These are phyloP conservation scores for Ascosphaera aggregata DNA, from an alignment of 2,329 filamentous ascomycete species.

Conservation along the genomic window DNA sequence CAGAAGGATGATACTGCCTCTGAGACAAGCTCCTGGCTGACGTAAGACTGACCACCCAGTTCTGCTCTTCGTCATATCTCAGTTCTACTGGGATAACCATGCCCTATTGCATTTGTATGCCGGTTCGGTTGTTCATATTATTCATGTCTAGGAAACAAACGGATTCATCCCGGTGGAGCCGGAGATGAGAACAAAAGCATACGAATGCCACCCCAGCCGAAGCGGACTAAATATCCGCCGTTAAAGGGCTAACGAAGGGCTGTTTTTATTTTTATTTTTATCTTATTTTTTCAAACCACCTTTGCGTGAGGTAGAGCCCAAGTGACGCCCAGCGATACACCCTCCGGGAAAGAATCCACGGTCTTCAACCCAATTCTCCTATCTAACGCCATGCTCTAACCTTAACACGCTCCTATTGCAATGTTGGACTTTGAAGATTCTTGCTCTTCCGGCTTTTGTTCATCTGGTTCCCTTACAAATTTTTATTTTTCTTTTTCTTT, in stretches of 20 bases:
- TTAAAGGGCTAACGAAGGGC: no score
- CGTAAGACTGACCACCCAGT: neutral
- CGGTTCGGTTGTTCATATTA: neutral
- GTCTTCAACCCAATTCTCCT: no score
- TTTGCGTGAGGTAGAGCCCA: no score
- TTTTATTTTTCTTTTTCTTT: neutral
- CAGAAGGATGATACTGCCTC: neutral
- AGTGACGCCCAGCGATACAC: no score
- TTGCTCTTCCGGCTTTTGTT: neutral
- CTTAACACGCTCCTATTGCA: neutral
- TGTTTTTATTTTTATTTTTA: no score
- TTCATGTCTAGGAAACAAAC: neutral
- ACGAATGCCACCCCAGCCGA: no score
- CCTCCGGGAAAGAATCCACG: no score
- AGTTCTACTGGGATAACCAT: neutral
- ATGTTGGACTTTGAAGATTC: no score
- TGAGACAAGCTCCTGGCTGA: conserved; percentile 1
- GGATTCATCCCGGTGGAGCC: neutral
- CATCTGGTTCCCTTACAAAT: neutral
- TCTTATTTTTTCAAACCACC: no score
- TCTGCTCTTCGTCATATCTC: neutral
- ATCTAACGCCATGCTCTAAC: no score
- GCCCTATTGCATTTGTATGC: neutral
- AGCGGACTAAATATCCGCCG: no score
- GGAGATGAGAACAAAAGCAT: neutral